phyloP scores from a whole-genome alignment of 2,329 filamentous ascomycete genomes.

The Paraphoma sp. region DNA sequence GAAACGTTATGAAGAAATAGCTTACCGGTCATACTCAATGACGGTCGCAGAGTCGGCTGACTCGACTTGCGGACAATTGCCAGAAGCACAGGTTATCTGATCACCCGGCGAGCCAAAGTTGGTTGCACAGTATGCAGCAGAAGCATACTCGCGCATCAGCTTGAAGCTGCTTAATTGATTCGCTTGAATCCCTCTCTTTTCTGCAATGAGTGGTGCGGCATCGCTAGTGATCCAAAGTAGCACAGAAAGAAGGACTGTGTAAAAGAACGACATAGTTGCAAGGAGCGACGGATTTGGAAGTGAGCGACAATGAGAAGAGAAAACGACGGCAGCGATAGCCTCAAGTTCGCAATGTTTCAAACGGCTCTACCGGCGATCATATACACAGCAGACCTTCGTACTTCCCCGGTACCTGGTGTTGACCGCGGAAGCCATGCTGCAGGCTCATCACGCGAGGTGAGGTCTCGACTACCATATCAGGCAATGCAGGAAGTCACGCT shows the following conservation, averaged over 20 bases:
- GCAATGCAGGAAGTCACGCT: slow-evolving; percentile 8
- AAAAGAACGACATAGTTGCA: slow-evolving; percentile 17
- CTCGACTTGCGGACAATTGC: slow-evolving; percentile 58
- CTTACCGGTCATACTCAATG: slow-evolving; percentile 50
- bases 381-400: slow-evolving; percentile 2
- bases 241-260: slow-evolving; percentile 17
- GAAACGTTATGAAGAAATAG: neutral
- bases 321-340: neutral
- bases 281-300: slow-evolving; percentile 6
- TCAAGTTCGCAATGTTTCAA: neutral
- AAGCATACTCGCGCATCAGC: slow-evolving; percentile 55
- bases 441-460: slow-evolving; percentile 10
- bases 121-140: slow-evolving; percentile 59
- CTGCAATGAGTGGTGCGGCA: slow-evolving; percentile 25
- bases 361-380: neutral
- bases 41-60: slow-evolving; percentile 51
- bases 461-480: slow-evolving; percentile 15
- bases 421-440: slow-evolving; percentile 8
- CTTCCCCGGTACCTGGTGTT: neutral
- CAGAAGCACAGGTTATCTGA: slow-evolving; percentile 53
- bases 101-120: slow-evolving; percentile 54
- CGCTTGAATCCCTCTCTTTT: slow-evolving; percentile 26
- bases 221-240: slow-evolving; percentile 16
- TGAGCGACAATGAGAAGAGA: slow-evolving; percentile 3
- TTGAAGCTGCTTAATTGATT: slow-evolving; percentile 30